These are phyloP conservation scores for Scytalidium lignicola DNA, from an alignment of 2,329 filamentous ascomycete genomes.

Conservation along the genomic window DNA sequence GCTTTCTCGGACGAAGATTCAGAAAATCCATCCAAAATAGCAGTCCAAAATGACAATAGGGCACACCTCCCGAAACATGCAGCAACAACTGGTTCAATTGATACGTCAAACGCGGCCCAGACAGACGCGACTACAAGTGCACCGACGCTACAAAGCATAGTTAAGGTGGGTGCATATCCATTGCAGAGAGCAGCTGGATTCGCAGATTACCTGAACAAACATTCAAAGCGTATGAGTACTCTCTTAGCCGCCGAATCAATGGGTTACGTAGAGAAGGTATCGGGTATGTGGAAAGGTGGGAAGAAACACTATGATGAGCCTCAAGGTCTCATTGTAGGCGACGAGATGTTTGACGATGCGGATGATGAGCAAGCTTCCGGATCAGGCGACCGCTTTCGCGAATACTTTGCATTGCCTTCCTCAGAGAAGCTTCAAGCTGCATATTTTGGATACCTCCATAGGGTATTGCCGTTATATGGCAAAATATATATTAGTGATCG, in stretches of 20 bases:
- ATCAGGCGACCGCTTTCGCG: constrained; percentile 76
- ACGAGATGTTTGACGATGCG: constrained; percentile 48
- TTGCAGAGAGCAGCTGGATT: constrained; percentile 78
- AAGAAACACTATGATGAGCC: constrained; percentile 78
- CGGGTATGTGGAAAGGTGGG: constrained; percentile 92
- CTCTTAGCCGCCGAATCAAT: constrained; percentile 86
- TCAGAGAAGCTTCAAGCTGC: constrained; percentile 81
- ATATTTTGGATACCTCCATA: constrained; percentile 88
- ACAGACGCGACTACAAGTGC: constrained; percentile 36
- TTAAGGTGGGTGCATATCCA: constrained; percentile 65
- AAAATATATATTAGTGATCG: constrained; percentile 92
- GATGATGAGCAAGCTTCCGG: constrained; percentile 59
- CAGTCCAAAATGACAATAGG: constrained; percentile 4
- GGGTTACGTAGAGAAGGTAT: constrained; percentile 94
- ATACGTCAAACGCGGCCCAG: constrained; percentile 13
- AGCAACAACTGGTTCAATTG: constrained; percentile 19
- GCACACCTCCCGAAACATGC: constrained; percentile 12
- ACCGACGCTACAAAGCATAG: constrained; percentile 51
- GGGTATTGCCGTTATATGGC: constrained; percentile 86
- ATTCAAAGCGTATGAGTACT: constrained; percentile 75
- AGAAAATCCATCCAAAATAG: constrained; percentile 15
- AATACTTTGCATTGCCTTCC: constrained; percentile 83
- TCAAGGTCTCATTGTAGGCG: constrained; percentile 45
- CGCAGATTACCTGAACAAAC: constrained; percentile 74
- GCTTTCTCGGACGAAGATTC: constrained; percentile 13